Percentiles rank a stretch among this genome's conserved stretches.
Conservation (phyloP, 2,329 filamentous ascomycete species). For the Pseudogymnoascus sp. region DNA sequence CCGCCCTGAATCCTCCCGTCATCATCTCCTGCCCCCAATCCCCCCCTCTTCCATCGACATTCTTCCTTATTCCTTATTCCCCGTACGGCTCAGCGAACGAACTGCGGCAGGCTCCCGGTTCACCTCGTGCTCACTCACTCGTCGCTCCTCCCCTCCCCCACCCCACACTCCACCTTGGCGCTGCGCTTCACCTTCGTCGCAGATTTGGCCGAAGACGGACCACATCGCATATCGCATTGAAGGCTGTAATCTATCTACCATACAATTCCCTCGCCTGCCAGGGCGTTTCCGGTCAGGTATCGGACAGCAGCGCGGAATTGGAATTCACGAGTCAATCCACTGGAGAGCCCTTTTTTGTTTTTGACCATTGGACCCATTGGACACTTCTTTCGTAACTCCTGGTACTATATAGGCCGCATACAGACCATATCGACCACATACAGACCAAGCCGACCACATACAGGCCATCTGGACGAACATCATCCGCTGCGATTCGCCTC, state of each 20-base stretch:
- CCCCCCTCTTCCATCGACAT: not conserved
- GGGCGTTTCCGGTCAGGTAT: not conserved
- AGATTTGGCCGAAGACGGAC: constrained; percentile 1
- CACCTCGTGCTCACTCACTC: no score
- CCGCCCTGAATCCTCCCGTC: constrained; percentile 1
- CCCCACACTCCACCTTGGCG: not conserved
- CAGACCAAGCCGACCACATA: not conserved
- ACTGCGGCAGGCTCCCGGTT: constrained; percentile 3
- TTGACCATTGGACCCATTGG: not conserved
- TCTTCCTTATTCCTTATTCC: constrained; percentile 1
- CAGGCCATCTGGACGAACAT: not conserved
- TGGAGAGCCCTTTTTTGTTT: no score
- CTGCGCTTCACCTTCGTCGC: not conserved
- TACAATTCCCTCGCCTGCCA: not conserved
- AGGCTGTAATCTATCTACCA: not conserved
- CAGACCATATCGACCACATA: not conserved
- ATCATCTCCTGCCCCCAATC: not conserved
- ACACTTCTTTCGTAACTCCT: not conserved
- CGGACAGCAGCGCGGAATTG: not conserved
- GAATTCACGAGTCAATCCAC: not conserved
- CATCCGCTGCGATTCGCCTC: not conserved
- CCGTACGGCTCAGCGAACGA: constrained; percentile 4
- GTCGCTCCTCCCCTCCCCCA: not conserved
- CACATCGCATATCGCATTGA: not conserved
- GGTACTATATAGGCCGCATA: not conserved